These are phyloP conservation scores for Sporothrix mexicana DNA, from an alignment of 2,329 filamentous ascomycete species.

Conservation along the genomic window DNA sequence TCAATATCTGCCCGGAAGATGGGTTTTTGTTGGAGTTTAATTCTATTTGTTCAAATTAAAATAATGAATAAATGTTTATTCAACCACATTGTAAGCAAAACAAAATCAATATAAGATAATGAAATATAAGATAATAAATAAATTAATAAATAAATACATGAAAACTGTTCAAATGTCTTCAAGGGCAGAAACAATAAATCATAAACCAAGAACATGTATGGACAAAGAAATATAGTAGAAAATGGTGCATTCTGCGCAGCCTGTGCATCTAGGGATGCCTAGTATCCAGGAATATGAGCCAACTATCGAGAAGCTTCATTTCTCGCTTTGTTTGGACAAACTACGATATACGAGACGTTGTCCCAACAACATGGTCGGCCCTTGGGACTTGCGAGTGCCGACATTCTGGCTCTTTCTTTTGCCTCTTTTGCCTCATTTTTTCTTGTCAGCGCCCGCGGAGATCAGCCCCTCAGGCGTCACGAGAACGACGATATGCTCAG, in stretches of 20 bases:
- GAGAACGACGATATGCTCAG: too few species aligned
- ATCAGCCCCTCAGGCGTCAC: too few species aligned
- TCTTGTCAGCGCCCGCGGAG: too few species aligned
- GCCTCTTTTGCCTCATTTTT: too few species aligned
- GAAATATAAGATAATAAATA: background rate
- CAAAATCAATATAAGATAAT: too few species aligned
- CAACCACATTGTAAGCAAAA: background rate
- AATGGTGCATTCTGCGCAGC: background rate
- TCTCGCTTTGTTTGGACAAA: background rate
- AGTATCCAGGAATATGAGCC: background rate
- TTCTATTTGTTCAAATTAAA: too few species aligned
- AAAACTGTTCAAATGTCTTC: background rate
- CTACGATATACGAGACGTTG: background rate
- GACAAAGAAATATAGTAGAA: background rate
- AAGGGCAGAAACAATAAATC: background rate
- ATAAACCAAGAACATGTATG: background rate
- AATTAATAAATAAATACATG: background rate
- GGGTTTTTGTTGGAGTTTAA: too few species aligned
- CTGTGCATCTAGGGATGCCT: background rate
- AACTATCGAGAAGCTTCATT: constrained; percentile 6
- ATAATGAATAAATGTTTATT: background rate
- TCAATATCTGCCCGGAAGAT: background rate
- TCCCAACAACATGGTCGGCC: background rate
- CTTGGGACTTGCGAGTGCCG: background rate
- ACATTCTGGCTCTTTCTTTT: too few species aligned